Percentiles rank a stretch among this genome's conserved stretches.
Evolutionary conservation across 169 alveolate species (phyloP).

Genomic region (Eimeria zaria): DNA sequence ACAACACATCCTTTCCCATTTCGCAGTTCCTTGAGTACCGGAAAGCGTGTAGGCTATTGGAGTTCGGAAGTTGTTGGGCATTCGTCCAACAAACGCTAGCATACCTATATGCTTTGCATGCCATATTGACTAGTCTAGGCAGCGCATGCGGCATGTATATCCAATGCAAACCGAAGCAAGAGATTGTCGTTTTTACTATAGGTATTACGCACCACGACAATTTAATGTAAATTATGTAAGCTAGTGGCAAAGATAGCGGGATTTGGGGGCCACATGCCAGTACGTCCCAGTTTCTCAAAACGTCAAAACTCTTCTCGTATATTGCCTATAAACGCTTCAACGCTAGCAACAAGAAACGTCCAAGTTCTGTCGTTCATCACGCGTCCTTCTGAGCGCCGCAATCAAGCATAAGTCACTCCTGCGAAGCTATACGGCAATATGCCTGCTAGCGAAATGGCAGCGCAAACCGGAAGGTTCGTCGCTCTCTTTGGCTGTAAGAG

Average conservation of each 20-base stretch:
- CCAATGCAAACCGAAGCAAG: neutral
- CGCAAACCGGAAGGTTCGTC: neutral
- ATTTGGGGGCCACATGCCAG: neutral
- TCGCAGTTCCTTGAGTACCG: neutral
- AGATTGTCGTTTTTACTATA: neutral
- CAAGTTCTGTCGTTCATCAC: neutral
- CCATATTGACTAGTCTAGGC: neutral
- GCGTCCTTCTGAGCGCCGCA: neutral
- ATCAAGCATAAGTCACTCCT: neutral
- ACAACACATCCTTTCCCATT: neutral
- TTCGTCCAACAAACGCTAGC: neutral
- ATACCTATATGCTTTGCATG: neutral
- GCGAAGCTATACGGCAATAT: neutral
- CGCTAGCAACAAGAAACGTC: neutral
- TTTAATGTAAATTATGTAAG: neutral
- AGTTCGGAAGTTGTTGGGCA: neutral
- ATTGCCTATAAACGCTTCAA: neutral
- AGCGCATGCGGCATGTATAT: neutral
- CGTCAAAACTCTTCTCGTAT: neutral
- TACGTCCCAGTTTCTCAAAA: neutral
- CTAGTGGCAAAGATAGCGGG: neutral
- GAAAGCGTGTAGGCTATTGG: neutral
- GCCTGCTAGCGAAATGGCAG: neutral
- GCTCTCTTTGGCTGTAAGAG: neutral
- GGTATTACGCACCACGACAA: neutral